Evolutionary conservation across 202 grass and related monocot genomes (phyloP).

Genomic region (Zizania palustris): DNA sequence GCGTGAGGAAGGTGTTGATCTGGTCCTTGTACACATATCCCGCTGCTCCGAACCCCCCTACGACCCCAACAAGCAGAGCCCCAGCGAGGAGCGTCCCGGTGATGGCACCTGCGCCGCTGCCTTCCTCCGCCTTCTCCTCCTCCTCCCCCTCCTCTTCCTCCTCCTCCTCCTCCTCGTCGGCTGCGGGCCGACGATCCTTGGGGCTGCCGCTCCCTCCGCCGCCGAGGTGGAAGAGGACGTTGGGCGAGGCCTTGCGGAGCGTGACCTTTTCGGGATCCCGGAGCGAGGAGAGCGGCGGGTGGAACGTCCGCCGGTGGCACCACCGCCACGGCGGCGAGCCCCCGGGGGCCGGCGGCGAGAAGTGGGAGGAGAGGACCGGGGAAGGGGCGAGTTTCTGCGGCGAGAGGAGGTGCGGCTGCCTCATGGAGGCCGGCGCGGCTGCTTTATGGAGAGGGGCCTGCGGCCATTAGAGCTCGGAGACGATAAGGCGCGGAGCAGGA

Average conservation of each 20-base stretch:
- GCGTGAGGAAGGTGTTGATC: constrained; percentile 87
- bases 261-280: constrained; percentile 74
- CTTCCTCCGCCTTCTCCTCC: not conserved
- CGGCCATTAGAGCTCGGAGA: constrained; percentile 55
- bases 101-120: constrained; percentile 40
- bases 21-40: constrained; percentile 96
- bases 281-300: constrained; percentile 58
- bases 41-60: constrained; percentile 85
- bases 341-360: constrained; percentile 49
- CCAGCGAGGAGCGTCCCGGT: constrained; percentile 83
- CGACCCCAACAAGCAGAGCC: constrained; percentile 66
- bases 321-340: constrained; percentile 55
- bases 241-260: constrained; percentile 76
- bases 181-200: constrained; percentile 51
- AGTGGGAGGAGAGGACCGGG: constrained; percentile 59
- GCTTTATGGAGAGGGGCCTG: constrained; percentile 35
- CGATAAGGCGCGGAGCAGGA: constrained; percentile 32
- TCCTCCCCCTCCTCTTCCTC: constrained; percentile 17
- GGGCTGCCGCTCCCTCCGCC: constrained; percentile 31
- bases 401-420: constrained; percentile 62
- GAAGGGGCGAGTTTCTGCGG: constrained; percentile 39
- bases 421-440: constrained; percentile 46
- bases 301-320: constrained; percentile 43
- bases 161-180: constrained; percentile 37
- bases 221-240: constrained; percentile 68